Conservation (phyloP, 148 eudicot species). For the Hydrangea macrophylla region DNA sequence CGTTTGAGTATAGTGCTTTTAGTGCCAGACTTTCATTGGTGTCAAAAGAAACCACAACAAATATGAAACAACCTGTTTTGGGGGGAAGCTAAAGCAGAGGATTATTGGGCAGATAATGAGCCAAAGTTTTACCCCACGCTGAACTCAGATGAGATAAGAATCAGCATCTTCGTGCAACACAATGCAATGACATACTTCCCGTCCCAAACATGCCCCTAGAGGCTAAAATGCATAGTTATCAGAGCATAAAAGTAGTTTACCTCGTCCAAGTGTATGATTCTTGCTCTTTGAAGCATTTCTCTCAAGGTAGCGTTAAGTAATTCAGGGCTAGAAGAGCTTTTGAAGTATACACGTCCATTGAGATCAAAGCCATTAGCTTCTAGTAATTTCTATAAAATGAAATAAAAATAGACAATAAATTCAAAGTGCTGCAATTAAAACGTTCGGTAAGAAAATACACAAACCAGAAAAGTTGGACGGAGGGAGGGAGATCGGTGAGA, state of each 20-base stretch:
- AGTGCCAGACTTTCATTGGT: not conserved
- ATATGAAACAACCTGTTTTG: not conserved
- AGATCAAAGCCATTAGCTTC: slow-evolving; percentile 42
- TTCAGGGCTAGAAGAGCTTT: slow-evolving; percentile 25
- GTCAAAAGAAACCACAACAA: slow-evolving; percentile 6
- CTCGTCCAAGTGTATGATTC: slow-evolving; percentile 66
- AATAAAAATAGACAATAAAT: not conserved
- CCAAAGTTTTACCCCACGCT: not conserved
- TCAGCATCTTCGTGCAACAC: not conserved
- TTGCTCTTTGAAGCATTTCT: slow-evolving; percentile 53
- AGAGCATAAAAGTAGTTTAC: slow-evolving; percentile 29
- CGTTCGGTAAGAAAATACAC: not conserved
- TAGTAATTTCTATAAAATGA: slow-evolving; percentile 50
- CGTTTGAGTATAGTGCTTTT: not conserved
- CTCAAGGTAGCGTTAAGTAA: slow-evolving; percentile 36
- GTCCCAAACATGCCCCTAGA: not conserved
- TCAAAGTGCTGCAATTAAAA: not conserved
- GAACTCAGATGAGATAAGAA: not conserved
- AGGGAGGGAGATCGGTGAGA: not conserved
- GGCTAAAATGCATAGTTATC: not conserved
- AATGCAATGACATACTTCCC: slow-evolving; percentile 2
- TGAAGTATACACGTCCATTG: slow-evolving; percentile 30
- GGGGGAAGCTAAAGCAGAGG: slow-evolving; percentile 1
- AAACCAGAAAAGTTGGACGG: not conserved
- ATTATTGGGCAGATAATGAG: not conserved